Evolutionary conservation across 2,329 filamentous ascomycete species (phyloP).

Genomic region (Bretziella fagacearum): DNA sequence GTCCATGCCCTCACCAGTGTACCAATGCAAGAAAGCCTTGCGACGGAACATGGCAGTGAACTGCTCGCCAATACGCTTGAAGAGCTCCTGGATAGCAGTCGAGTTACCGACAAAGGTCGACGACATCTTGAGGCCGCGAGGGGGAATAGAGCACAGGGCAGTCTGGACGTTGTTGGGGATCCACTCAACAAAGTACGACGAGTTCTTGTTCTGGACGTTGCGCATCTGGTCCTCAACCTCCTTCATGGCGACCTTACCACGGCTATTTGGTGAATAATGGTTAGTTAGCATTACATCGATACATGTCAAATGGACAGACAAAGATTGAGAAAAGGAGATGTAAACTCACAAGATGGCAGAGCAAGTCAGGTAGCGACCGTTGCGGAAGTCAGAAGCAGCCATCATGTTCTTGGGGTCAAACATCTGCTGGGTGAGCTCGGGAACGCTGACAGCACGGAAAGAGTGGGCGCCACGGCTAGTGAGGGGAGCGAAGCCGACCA

Average conservation of each 20-base stretch:
- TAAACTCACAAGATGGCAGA: conserved; percentile 87
- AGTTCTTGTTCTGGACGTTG: conserved; percentile 99
- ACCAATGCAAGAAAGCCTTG: conserved; percentile 99
- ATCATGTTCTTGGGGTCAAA: conserved; percentile 99
- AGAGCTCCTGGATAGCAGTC: conserved; percentile 98
- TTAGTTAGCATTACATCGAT: conserved; percentile 5
- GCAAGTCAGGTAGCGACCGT: conserved; percentile 98
- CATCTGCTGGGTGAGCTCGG: conserved; percentile 99
- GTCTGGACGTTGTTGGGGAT: conserved; percentile 99
- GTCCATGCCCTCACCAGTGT: conserved; percentile 99
- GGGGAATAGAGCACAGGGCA: conserved; percentile 95
- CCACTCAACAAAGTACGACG: conserved; percentile 99
- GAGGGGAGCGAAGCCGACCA: conserved; percentile 98
- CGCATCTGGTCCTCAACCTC: conserved; percentile 99
- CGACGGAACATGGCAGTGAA: conserved; percentile 99
- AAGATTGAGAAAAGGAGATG: neutral
- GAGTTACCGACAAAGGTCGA: conserved; percentile 99
- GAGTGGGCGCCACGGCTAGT: conserved; percentile 73
- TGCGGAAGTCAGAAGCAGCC: conserved; percentile 99
- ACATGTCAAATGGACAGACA: neutral
- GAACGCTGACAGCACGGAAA: conserved; percentile 95
- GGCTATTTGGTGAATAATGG: conserved; percentile 33
- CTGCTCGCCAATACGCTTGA: conserved; percentile 99
- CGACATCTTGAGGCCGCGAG: conserved; percentile 96
- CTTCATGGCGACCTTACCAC: conserved; percentile 99